Evolutionary conservation across 2,329 filamentous ascomycete species (phyloP).

Genomic region (Massarina eburnea): DNA sequence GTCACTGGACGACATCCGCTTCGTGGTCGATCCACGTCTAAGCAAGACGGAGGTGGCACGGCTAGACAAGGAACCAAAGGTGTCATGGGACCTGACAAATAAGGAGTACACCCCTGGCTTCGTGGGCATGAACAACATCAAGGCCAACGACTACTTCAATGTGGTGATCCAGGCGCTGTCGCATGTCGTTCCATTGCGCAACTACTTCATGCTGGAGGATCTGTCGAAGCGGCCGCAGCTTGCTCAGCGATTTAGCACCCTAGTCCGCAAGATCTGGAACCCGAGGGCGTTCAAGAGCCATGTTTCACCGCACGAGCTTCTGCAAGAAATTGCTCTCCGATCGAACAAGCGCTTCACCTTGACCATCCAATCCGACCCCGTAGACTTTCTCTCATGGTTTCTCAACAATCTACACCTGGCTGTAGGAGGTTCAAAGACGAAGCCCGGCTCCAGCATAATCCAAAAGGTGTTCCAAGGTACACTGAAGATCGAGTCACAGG

Average conservation of each 20-base stretch:
- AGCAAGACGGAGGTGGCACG: constrained; percentile 76
- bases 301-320: constrained; percentile 93
- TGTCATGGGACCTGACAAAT: constrained; percentile 75
- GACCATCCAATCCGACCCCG: constrained; percentile 88
- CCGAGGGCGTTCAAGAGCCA: constrained; percentile 93
- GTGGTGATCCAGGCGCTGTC: constrained; percentile 89
- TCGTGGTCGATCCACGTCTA: constrained; percentile 90
- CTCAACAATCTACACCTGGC: constrained; percentile 92
- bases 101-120: constrained; percentile 91
- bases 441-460: constrained; percentile 80
- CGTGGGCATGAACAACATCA: constrained; percentile 99
- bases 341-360: constrained; percentile 93
- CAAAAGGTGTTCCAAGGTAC: constrained; percentile 93
- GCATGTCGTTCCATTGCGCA: constrained; percentile 85
- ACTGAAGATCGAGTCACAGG: constrained; percentile 88
- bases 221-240: constrained; percentile 76
- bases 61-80: constrained; percentile 68
- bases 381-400: constrained; percentile 97
- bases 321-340: constrained; percentile 88
- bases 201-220: constrained; percentile 87
- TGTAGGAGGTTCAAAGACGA: constrained; percentile 85
- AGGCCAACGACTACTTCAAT: constrained; percentile 98
- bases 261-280: constrained; percentile 98
- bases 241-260: constrained; percentile 81
- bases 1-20: constrained; percentile 96